These are phyloP conservation scores for Eucalyptus cladocalyx DNA, from an alignment of 345 rosid species.

Conservation along the genomic window DNA sequence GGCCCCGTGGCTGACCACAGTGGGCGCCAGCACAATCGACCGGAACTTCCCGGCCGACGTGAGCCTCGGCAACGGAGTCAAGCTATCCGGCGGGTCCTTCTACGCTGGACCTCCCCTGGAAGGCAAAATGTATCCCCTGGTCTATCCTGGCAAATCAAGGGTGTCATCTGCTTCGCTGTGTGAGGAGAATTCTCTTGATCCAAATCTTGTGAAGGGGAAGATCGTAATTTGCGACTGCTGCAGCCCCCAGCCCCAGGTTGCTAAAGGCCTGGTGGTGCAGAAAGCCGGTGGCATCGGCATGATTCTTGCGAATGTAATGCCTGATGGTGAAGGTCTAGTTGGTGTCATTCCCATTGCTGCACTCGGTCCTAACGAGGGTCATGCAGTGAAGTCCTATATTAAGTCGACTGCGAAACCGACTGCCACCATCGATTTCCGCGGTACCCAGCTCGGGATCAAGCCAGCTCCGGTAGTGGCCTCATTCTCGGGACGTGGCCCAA, in stretches of 20 bases:
- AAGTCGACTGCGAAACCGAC: conserved; percentile 16
- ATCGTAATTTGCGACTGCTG: conserved; percentile 75
- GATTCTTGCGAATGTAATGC: conserved; percentile 67
- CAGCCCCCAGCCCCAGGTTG: conserved; percentile 59
- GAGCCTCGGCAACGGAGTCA: conserved; percentile 42
- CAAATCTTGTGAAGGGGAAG: conserved; percentile 48
- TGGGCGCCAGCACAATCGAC: conserved; percentile 75
- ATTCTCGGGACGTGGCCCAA: conserved; percentile 69
- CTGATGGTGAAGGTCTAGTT: conserved; percentile 78
- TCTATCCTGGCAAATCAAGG: conserved; percentile 63
- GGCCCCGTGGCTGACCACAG: conserved; percentile 66
- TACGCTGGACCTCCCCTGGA: conserved; percentile 46
- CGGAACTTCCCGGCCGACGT: conserved; percentile 66
- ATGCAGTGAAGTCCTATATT: conserved; percentile 45
- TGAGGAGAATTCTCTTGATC: conserved; percentile 67
- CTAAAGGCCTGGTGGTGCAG: conserved; percentile 76
- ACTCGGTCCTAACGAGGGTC: conserved; percentile 58
- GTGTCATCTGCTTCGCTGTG: conserved; percentile 50
- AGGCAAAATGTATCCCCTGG: conserved; percentile 51
- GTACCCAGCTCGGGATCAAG: conserved; percentile 62
- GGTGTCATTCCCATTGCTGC: conserved; percentile 70
- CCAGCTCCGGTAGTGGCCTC: conserved; percentile 86
- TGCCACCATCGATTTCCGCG: conserved; percentile 60
- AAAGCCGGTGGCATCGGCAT: conserved; percentile 82
- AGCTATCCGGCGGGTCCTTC: conserved; percentile 50